Evolutionary conservation across 495 filamentous ascomycete genomes (phyloP).

Genomic region (Emericellopsis terricola): DNA sequence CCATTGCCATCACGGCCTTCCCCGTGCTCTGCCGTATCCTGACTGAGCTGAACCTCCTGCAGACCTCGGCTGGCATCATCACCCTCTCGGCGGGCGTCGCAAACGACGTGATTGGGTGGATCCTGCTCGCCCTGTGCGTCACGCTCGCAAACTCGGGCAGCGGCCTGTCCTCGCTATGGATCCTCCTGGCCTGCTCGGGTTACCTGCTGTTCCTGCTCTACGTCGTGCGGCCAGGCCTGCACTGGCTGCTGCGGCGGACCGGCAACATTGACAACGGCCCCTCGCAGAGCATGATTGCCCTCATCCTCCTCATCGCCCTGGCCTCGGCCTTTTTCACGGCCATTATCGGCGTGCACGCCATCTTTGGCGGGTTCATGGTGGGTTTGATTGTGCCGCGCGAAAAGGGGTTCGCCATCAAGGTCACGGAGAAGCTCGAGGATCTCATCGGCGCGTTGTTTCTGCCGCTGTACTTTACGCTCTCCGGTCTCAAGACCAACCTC

Average conservation of each 20-base stretch:
- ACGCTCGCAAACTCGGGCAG: slow-evolving; percentile 78
- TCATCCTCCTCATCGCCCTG: slow-evolving; percentile 67
- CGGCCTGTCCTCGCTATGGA: slow-evolving; percentile 75
- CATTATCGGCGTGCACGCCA: slow-evolving; percentile 55
- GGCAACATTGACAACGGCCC: slow-evolving; percentile 81
- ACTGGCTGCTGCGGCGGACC: slow-evolving; percentile 52
- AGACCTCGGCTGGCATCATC: slow-evolving; percentile 73
- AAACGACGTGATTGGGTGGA: slow-evolving; percentile 81
- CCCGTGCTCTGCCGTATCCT: slow-evolving; percentile 90
- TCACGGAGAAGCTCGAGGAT: slow-evolving; percentile 95
- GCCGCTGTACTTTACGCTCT: slow-evolving; percentile 89
- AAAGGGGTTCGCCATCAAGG: slow-evolving; percentile 81
- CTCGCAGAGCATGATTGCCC: slow-evolving; percentile 64
- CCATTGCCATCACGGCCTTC: slow-evolving; percentile 81
- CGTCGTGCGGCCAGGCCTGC: slow-evolving; percentile 57
- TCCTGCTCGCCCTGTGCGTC: slow-evolving; percentile 85
- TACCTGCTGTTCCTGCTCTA: slow-evolving; percentile 67
- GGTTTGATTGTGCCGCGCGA: slow-evolving; percentile 90
- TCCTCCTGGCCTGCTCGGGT: slow-evolving; percentile 56
- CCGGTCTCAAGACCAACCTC: slow-evolving; percentile 76
- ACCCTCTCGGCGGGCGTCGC: slow-evolving; percentile 87
- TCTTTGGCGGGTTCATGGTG: slow-evolving; percentile 58
- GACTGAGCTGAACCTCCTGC: slow-evolving; percentile 76
- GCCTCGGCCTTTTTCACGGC: slow-evolving; percentile 89
- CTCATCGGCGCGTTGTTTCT: slow-evolving; percentile 76